Base-by-base conservation (phyloP, 2,329 filamentous ascomycete species). In the Neonectria neomacrospora region DNA sequence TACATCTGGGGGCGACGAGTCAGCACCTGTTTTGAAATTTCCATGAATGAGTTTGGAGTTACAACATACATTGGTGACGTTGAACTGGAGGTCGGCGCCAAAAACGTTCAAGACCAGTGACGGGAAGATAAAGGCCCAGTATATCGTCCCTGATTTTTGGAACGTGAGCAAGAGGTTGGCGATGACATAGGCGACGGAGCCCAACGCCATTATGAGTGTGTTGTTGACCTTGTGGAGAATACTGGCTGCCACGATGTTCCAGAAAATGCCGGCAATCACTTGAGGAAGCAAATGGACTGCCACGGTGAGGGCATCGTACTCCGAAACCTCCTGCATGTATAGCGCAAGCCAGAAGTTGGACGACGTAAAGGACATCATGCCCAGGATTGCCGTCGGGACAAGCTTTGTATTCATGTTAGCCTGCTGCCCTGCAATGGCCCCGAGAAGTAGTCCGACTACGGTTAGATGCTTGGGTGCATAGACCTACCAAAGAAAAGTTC, bases 61-160 rank as follows among this genome's bases (percentile, higher is more conserved):
- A 20, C 34, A 9, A 77, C 84, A 69, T 73, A 88, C 85, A 69
- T 92, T 91, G 3, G 86, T 85, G 22, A 91, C 89, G 63, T 91
- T 90, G 75, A 91, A 91, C 61, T 91, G 86, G 34, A 92, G 85
- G 71, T 91, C 90, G 0, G 88, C 88, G 1, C 90, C 90, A 4
- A 90, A 79, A 1, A 91, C 89, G 22, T 85, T 83, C 26, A 91
- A 75, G 5, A 88, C 76, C 41, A 91, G 76, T 0, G 83, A 83
- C 0, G 89, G 88, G 72, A 91, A 91, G 6, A 85, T 82, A 63
- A 90, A 87, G 0, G 84, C 84, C 89, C 89, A 92, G 73, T 91
- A 91, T 18, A 80, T 82, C 58, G 83, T 83, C 10, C 84, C 80
- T 1, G 82, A 73, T 41, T 80, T 77, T 70, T 90, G 86, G 52